These are phyloP conservation scores for Patellifolia procumbens DNA, from an alignment of 179 eudicot genomes.

Conservation along the genomic window DNA sequence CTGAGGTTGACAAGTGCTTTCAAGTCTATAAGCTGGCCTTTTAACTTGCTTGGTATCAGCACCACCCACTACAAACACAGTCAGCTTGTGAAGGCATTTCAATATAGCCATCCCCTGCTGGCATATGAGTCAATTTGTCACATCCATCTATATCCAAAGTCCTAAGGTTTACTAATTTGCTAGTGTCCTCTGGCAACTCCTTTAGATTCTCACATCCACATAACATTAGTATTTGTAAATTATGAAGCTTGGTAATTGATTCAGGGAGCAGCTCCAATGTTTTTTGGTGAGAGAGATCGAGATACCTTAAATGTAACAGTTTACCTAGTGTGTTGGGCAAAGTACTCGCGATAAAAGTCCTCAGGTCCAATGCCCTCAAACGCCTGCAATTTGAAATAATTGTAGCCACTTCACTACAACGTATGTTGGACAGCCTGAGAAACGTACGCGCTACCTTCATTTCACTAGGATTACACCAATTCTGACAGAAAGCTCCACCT, in stretches of 20 bases:
- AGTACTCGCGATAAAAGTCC: too few species aligned
- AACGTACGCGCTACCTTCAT: too few species aligned
- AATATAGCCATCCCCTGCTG: constrained; percentile 1
- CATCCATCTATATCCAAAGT: background rate
- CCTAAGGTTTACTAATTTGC: background rate
- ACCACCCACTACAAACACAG: background rate
- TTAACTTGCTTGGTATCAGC: background rate
- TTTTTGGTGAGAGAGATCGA: too few species aligned
- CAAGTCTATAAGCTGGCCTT: constrained; percentile 1
- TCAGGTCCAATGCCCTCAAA: too few species aligned
- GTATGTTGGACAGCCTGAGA: too few species aligned
- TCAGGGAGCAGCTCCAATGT: too few species aligned
- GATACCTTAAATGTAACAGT: too few species aligned
- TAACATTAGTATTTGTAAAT: background rate
- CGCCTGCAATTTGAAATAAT: too few species aligned
- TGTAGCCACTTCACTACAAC: background rate
- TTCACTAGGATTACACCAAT: too few species aligned
- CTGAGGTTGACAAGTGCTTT: background rate
- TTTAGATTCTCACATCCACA: background rate
- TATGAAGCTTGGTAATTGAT: too few species aligned
- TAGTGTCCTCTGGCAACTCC: background rate
- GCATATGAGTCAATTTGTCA: background rate
- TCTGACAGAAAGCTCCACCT: too few species aligned
- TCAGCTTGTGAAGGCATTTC: constrained; percentile 11
- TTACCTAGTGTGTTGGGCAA: background rate